Conservation (phyloP, 2,329 filamentous ascomycete species). For the Aspergillus intermedius region DNA sequence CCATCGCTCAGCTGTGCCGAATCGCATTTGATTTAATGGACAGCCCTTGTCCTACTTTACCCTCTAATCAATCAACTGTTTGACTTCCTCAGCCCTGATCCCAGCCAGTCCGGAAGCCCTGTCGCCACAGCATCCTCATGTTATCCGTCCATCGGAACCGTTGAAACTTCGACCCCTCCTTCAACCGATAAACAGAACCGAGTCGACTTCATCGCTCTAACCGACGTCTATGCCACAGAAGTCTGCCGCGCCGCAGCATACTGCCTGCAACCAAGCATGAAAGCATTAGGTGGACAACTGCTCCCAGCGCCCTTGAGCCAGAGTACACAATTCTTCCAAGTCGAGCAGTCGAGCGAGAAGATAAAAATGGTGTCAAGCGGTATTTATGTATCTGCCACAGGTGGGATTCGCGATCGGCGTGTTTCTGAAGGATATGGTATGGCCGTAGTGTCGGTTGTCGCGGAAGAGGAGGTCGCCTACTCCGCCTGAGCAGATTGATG, state of each 20-base stretch:
- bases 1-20: slow-evolving; percentile 12
- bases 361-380: slow-evolving; percentile 12
- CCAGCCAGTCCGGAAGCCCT: slow-evolving; percentile 1
- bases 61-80: slow-evolving; percentile 15
- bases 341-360: slow-evolving; percentile 8
- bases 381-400: slow-evolving; percentile 10
- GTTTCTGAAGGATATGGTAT: slow-evolving; percentile 16
- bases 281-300: slow-evolving; percentile 13
- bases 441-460: slow-evolving; percentile 11
- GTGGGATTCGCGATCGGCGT: slow-evolving; percentile 13
- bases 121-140: not conserved
- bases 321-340: slow-evolving; percentile 12
- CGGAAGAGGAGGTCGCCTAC: not conserved
- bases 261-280: slow-evolving; percentile 13
- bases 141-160: not conserved
- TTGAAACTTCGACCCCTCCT: slow-evolving; percentile 1
- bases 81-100: slow-evolving; percentile 4
- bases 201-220: slow-evolving; percentile 9
- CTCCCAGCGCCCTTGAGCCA: slow-evolving; percentile 15
- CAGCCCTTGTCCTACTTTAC: slow-evolving; percentile 12
- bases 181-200: slow-evolving; percentile 1
- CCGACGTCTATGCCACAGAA: slow-evolving; percentile 13
- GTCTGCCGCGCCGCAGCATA: slow-evolving; percentile 15
- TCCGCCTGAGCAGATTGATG: not conserved
- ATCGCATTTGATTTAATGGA: slow-evolving; percentile 14